phyloP scores from a whole-genome alignment of 148 eudicot genomes.

The Silene uniflora region DNA sequence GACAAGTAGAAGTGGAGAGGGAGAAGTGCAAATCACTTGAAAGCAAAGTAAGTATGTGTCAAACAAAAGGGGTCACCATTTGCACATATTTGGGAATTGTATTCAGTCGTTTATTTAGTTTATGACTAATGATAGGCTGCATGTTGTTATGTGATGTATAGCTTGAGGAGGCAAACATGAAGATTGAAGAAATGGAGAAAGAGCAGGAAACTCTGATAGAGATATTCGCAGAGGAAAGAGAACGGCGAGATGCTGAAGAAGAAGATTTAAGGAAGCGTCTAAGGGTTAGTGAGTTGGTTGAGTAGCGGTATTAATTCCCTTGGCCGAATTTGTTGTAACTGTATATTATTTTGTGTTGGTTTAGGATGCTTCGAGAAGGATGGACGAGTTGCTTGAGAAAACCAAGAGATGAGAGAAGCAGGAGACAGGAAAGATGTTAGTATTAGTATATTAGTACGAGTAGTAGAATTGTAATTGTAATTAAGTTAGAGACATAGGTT shows the following conservation, averaged over 20 bases:
- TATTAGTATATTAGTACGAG: not conserved
- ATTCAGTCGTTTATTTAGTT: no score
- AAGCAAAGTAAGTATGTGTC: slow-evolving; percentile 30
- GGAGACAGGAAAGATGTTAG: slow-evolving; percentile 18
- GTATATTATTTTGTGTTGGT: not conserved
- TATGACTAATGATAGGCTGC: no score
- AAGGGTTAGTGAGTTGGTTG: slow-evolving; percentile 27
- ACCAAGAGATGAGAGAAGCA: slow-evolving; percentile 23
- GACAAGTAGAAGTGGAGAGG: slow-evolving; percentile 37
- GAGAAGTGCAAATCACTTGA: slow-evolving; percentile 37
- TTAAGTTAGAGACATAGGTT: not conserved
- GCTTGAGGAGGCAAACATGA: slow-evolving; percentile 35
- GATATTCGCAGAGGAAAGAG: slow-evolving; percentile 51
- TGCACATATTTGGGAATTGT: no score
- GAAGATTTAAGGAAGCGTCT: slow-evolving; percentile 34
- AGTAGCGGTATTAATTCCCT: no score
- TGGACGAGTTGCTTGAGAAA: slow-evolving; percentile 39
- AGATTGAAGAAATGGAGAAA: slow-evolving; percentile 30
- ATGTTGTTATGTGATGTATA: slow-evolving; percentile 13
- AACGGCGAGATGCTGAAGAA: slow-evolving; percentile 47
- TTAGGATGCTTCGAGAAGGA: slow-evolving; percentile 45
- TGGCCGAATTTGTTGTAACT: no score
- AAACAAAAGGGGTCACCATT: no score
- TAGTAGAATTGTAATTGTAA: no score
- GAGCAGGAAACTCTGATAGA: slow-evolving; percentile 45